phyloP scores from a whole-genome alignment of 805 yeast species.

The Wickerhamiella spandovensis region DNA sequence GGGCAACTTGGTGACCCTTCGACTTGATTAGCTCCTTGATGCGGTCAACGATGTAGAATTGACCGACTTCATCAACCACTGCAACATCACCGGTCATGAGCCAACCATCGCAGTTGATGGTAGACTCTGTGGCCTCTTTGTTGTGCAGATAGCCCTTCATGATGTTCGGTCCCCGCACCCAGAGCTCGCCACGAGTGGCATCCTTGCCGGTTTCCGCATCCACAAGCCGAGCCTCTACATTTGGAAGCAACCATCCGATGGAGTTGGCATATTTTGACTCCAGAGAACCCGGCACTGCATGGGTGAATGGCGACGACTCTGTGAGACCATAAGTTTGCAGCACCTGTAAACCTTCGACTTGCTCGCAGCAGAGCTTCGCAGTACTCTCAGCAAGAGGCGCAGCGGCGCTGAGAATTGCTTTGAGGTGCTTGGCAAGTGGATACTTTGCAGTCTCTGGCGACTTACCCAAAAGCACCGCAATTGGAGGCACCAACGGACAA shows the following conservation, averaged over 20 bases:
- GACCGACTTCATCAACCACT: slow-evolving; percentile 26
- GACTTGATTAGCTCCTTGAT: slow-evolving; percentile 52
- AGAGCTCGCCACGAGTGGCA: slow-evolving; percentile 34
- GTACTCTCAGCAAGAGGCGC: slow-evolving; percentile 27
- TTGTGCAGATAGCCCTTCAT: slow-evolving; percentile 38
- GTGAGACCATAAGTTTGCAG: slow-evolving; percentile 33
- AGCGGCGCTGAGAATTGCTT: slow-evolving; percentile 31
- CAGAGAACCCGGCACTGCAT: slow-evolving; percentile 7
- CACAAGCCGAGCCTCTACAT: slow-evolving; percentile 36
- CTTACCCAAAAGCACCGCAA: slow-evolving; percentile 33
- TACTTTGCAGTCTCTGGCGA: slow-evolving; percentile 31
- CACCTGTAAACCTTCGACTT: slow-evolving; percentile 2
- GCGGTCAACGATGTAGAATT: slow-evolving; percentile 37
- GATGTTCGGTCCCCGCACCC: slow-evolving; percentile 41
- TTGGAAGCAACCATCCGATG: slow-evolving; percentile 28
- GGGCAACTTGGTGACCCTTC: slow-evolving; percentile 76
- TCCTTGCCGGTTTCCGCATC: slow-evolving; percentile 29
- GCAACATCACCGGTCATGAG: slow-evolving; percentile 45
- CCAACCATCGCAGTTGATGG: slow-evolving; percentile 39
- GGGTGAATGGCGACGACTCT: slow-evolving; percentile 45
- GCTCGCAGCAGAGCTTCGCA: neutral
- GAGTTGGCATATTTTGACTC: neutral
- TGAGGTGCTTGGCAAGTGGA: slow-evolving; percentile 29
- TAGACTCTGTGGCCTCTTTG: slow-evolving; percentile 32
- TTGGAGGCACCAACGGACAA: slow-evolving; percentile 30